These are phyloP conservation scores for Jaltomata sinuosa DNA, from an alignment of 257 asterid genomes.

Conservation along the genomic window DNA sequence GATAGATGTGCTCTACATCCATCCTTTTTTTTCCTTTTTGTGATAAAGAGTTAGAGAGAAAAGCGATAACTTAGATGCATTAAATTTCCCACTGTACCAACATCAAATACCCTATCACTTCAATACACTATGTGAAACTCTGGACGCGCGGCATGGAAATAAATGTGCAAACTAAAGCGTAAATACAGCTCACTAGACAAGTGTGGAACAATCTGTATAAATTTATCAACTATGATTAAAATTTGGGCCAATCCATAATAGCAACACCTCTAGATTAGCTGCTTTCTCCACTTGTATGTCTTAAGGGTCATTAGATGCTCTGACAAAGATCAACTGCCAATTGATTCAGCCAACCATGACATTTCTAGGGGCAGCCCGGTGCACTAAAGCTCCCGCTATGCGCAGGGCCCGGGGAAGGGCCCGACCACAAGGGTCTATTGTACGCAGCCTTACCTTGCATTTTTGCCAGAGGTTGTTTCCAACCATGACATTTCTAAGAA, in stretches of 20 bases:
- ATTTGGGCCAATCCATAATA: neutral
- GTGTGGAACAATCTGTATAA: neutral
- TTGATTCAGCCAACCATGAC: neutral
- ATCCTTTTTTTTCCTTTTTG: neutral
- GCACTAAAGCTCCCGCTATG: too few species aligned
- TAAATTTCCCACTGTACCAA: neutral
- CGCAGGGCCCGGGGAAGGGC: too few species aligned
- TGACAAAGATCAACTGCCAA: neutral
- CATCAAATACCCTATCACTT: neutral
- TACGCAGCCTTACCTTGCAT: too few species aligned
- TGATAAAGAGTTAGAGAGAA: neutral
- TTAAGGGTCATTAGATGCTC: neutral
- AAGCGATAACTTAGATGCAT: neutral
- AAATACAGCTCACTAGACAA: neutral
- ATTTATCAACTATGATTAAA: neutral
- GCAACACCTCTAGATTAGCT: neutral
- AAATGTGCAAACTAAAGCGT: neutral
- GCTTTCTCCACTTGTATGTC: neutral
- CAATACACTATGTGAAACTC: neutral
- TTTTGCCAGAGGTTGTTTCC: too few species aligned
- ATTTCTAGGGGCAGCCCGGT: too few species aligned
- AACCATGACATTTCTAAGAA: neutral
- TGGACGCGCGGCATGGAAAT: neutral
- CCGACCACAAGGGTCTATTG: too few species aligned
- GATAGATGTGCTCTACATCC: neutral